Conservation (phyloP, 2,329 filamentous ascomycete species). For the Onygenales sp. region DNA sequence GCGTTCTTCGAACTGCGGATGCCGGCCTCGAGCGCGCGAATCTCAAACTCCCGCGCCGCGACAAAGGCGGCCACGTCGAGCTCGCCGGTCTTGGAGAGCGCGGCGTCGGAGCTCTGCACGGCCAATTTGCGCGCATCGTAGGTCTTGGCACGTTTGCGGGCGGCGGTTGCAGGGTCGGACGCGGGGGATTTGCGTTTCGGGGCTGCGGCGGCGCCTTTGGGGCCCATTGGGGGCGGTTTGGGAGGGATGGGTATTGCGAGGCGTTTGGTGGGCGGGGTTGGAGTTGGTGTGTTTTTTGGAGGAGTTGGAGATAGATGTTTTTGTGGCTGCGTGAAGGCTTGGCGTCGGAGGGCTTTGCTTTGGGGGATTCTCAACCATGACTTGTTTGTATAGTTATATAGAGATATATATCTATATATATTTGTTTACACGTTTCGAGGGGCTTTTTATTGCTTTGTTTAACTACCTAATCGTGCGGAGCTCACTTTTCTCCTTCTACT, state of each 20-base stretch:
- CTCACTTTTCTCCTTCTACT: too few relatives aligned
- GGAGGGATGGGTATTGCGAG: constrained; percentile 5
- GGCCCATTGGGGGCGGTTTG: constrained; percentile 28
- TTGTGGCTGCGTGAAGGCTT: background rate
- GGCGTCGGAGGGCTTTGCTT: too few relatives aligned
- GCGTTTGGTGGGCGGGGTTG: background rate
- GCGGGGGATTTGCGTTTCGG: constrained; percentile 24
- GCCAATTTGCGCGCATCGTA: constrained; percentile 35
- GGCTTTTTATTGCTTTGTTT: too few relatives aligned
- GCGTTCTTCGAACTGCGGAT: constrained; percentile 64
- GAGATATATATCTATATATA: too few relatives aligned
- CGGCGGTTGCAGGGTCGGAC: constrained; percentile 14
- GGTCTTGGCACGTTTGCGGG: constrained; percentile 35
- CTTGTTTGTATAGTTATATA: too few relatives aligned
- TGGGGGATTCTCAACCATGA: too few relatives aligned
- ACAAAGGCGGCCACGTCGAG: constrained; percentile 80
- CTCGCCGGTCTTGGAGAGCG: constrained; percentile 57
- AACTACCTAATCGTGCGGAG: too few relatives aligned
- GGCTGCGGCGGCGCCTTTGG: constrained; percentile 10
- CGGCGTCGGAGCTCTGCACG: constrained; percentile 36
- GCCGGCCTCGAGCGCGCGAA: constrained; percentile 70
- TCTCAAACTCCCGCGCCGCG: constrained; percentile 78
- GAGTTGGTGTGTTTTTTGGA: background rate
- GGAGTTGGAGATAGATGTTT: background rate
- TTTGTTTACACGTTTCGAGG: too few relatives aligned